Base-by-base conservation (phyloP, 495 filamentous ascomycete genomes). In the Podospora tetraspora region DNA sequence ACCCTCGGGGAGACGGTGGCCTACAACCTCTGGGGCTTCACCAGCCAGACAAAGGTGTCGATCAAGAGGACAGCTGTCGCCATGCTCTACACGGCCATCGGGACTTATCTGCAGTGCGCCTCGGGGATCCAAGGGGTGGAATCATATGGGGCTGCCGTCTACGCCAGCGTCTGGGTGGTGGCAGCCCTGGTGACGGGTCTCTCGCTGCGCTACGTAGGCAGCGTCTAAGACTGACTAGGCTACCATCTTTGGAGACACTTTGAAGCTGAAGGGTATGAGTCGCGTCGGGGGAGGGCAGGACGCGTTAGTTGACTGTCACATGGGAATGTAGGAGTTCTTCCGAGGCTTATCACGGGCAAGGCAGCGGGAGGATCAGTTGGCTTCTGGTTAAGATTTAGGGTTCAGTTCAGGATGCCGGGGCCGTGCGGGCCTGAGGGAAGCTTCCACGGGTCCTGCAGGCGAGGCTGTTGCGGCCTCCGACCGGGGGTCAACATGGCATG, bases 121-220 rank as follows among this genome's bases (percentile, higher is more conserved):
- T 76, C 85, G 29, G 89, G 84, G 0, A 74, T 96, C 24, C 80
- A 84, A n/a, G 87, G 91, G 21, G 86, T 90, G 10, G 89, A 91
- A 70, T 70, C 86, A 2, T 74, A 80, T 8, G 93, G 93, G 27
- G 90, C 91, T 0, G 79, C 78, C 12, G 88, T 84, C 0, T 97
- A 90, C 83, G 88, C 90, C 3, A 79, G 79, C 13, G 79, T 93
- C 16, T 97, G 91, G 91, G 85, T 85, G 57, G 66, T 84, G 16
- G 89, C 89, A 1, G 84, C 85, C 0, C 69, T 84, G 66, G 71
- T 87, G 43, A 86, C 87, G 4, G 90, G 90, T 1, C 70, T 82
- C 16, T 82, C 78, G 60, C 86, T 90, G 59, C 79, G 79, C 29
- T 76, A 74, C 57, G 75, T 79, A 16, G 76, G 76, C 25, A 67